phyloP scores from a whole-genome alignment of 148 eudicot species.

The Camellia japonica region DNA sequence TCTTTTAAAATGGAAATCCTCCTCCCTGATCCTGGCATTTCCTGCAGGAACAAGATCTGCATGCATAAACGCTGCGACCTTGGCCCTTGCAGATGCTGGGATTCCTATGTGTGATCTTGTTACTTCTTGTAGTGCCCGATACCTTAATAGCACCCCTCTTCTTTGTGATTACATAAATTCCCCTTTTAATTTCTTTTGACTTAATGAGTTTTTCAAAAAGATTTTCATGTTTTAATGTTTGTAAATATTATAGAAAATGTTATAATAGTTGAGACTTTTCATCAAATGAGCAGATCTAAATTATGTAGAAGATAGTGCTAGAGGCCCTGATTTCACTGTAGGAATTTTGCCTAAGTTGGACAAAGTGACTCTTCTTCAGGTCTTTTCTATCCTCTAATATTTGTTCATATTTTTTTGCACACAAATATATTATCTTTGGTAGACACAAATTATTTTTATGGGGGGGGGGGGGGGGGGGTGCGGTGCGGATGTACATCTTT shows the following conservation, averaged over 20 bases:
- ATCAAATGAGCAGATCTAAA: conserved; percentile 59
- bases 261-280: background rate
- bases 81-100: conserved; percentile 98
- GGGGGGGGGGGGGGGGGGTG: too few relatives aligned
- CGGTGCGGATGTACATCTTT: too few relatives aligned
- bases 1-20: too few relatives aligned
- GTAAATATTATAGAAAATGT: background rate
- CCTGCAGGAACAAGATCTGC: conserved; percentile 90
- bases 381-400: conserved; percentile 17
- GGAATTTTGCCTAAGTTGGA: conserved; percentile 82
- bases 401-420: background rate
- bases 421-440: too few relatives aligned
- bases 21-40: background rate
- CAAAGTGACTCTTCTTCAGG: conserved; percentile 94
- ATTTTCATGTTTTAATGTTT: background rate
- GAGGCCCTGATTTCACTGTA: conserved; percentile 95
- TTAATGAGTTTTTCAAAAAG: background rate
- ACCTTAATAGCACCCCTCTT: conserved; percentile 76
- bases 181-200: background rate
- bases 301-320: conserved; percentile 94
- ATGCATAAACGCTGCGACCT: conserved; percentile 95
- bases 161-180: conserved; percentile 51
- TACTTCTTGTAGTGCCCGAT: conserved; percentile 93
- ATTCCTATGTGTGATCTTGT: conserved; percentile 96
- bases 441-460: too few relatives aligned